A percentile compares a stretch with the other conserved stretches of the same genome.
Evolutionary conservation across 495 filamentous ascomycete genomes (phyloP).

Genomic region (Halenospora varia): DNA sequence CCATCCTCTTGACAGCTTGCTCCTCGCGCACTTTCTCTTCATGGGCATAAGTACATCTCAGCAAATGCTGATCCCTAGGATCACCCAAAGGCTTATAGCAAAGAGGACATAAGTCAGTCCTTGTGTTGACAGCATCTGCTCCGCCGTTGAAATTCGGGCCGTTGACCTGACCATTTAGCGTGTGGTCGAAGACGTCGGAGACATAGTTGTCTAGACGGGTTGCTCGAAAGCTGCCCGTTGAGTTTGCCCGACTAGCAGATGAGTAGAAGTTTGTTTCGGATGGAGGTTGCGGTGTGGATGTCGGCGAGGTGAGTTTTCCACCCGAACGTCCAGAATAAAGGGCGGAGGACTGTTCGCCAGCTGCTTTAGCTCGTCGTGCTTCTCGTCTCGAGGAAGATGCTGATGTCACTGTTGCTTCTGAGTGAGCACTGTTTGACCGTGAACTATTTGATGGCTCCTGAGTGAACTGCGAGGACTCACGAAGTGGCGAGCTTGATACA

Average conservation of each 20-base stretch:
- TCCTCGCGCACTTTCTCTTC: constrained; percentile 1
- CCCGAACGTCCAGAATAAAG: too few species aligned
- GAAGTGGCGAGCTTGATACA: too few species aligned
- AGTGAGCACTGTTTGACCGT: too few species aligned
- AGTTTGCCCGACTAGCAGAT: not conserved
- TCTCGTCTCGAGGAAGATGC: too few species aligned
- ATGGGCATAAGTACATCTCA: constrained; percentile 9
- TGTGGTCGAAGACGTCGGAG: not conserved
- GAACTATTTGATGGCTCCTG: too few species aligned
- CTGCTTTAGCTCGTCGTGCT: too few species aligned
- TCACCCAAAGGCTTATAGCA: not conserved
- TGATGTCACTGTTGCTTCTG: not conserved
- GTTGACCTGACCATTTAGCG: not conserved
- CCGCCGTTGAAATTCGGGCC: not conserved
- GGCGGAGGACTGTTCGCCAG: too few species aligned
- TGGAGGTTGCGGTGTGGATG: not conserved
- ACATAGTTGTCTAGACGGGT: not conserved
- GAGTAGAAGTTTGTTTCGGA: not conserved
- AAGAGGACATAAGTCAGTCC: not conserved
- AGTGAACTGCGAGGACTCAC: too few species aligned
- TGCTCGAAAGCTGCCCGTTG: not conserved
- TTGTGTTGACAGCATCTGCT: not conserved
- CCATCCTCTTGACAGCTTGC: too few species aligned
- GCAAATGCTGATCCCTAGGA: constrained; percentile 1
- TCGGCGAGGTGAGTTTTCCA: too few species aligned